phyloP scores from a whole-genome alignment of 1,284 basidiomycete species.

The Ustilago lituana region DNA sequence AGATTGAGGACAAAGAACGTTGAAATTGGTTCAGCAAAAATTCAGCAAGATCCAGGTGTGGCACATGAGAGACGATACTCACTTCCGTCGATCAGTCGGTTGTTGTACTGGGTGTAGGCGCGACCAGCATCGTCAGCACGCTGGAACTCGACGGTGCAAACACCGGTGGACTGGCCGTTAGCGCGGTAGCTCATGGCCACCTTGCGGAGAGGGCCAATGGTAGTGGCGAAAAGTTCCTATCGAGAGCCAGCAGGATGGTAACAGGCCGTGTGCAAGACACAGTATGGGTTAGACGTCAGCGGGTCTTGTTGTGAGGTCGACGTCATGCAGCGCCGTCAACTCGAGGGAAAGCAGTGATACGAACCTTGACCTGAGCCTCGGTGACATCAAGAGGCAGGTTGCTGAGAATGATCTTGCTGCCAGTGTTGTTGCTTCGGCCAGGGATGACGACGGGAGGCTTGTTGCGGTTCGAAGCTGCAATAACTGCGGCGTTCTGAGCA shows the following conservation, averaged over 20 bases:
- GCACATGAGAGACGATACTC: constrained; percentile 61
- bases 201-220: constrained; percentile 85
- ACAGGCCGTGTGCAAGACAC: not conserved
- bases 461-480: constrained; percentile 63
- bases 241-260: not conserved
- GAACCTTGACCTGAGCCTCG: constrained; percentile 86
- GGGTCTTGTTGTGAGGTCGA: not conserved
- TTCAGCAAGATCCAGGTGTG: too few relatives aligned
- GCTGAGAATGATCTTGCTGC: constrained; percentile 91
- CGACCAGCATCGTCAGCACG: constrained; percentile 88
- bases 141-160: constrained; percentile 86
- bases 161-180: constrained; percentile 86
- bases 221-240: constrained; percentile 87
- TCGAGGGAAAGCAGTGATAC: too few relatives aligned
- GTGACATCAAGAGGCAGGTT: constrained; percentile 95
- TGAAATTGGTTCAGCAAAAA: not conserved
- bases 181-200: constrained; percentile 87
- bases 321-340: too few relatives aligned
- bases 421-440: constrained; percentile 50
- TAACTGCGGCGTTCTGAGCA: constrained; percentile 54
- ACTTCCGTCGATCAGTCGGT: constrained; percentile 99
- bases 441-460: constrained; percentile 65
- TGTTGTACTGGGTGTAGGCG: constrained; percentile 94
- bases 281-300: not conserved
- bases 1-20: constrained; percentile 43